Evolutionary conservation across 1,284 basidiomycete species (phyloP), one percentile per base, ranked within the genome.

Genomic region (Ceratobasidium sp.): DNA sequence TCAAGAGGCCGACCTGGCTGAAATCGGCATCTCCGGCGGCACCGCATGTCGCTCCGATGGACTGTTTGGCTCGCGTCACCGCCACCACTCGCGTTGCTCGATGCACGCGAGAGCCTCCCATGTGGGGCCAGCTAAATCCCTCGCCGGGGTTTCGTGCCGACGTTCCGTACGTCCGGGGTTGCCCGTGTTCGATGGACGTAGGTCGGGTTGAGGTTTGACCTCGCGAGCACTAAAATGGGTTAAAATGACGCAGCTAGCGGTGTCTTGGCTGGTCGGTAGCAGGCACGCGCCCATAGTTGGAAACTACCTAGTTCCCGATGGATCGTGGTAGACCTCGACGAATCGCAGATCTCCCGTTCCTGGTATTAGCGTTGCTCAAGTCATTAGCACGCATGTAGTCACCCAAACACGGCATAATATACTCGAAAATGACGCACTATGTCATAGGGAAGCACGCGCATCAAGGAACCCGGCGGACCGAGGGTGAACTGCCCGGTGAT

Each of bases 11-110:
- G 64, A 11, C 43, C 32, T 34, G 43, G 17, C 17, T 25, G 13
- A n/a, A 66, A 46, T 66, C 64, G 37, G 64, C 64, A 66, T 66
- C 64, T 66, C 64, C 64, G 64, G 46, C 46, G 64, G 64, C 64
- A 66, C 64, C 64, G 64, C 64, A 66, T 44, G 44, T 51, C 44
- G 44, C 22, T 19, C n/a, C 40, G 64, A 66, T 46, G 17, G 44
- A 43, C 25, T 66, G 64, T 66, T 66, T 66, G 64, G 64, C 25
- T 7, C 25, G 13, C 17, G 44, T 66, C 64, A 66, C 13, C 64
- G 64, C 64, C 64, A 66, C 64, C 46, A 13, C 56, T 57, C 56
- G 22, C 56, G 5, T 51, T 51, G 56, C 22, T 51, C 64, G 46
- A 51, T 51, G 46, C 64, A 66, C 64, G 44, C 64, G 44, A 66